Evolutionary conservation across 2,329 filamentous ascomycete species (phyloP), one percentile per base, ranked within the genome.

Genomic region (Exophiala dermatitidis): DNA sequence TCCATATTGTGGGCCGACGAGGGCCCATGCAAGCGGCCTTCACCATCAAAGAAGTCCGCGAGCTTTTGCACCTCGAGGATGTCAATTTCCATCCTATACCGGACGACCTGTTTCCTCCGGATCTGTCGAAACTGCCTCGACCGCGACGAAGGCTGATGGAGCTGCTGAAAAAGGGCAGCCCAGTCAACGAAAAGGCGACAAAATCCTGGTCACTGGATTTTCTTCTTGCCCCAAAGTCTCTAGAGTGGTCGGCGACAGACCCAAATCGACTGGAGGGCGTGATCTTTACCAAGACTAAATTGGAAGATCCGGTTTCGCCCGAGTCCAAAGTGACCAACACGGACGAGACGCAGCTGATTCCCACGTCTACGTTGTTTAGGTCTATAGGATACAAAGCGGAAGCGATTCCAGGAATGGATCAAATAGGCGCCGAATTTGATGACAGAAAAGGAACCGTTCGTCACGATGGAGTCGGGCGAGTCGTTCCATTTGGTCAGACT

Each of bases 351-450:
- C 54, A 77, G 2, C 67, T 76, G 3, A 62, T 95, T 3, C 75
- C 81, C 0, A 83, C 89, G 0, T 78, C 83, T 4, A 67, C 91
- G 3, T 90, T 88, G 10, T 96, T 98, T 71, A 83, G 90, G 12
- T 95, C 89, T n/a, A 90, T 98, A 41, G 93, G 93, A 4, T 98
- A 98, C 72, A 89, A 88, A 63, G 90, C 90, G 0, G 78, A 85
- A 32, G 76, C 88, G 0, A 72, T 98, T 0, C 78, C 82, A 0
- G 91, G 89, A 0, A 85, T 97, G 59, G 69, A 76, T 1, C 80
- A 86, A 3, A 72, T 91, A 0, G 84, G 84, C 1, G 82, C 96
- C 41, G 81, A 83, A 5, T 98, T 98, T 65, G 84, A 97, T 66
- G 70, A 79, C 1, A 73, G 74, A 5, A 78, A 79, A 2, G 93